Evolutionary conservation across 1,284 basidiomycete species (phyloP).

Genomic region (Pseudozyma tsukubaensis): DNA sequence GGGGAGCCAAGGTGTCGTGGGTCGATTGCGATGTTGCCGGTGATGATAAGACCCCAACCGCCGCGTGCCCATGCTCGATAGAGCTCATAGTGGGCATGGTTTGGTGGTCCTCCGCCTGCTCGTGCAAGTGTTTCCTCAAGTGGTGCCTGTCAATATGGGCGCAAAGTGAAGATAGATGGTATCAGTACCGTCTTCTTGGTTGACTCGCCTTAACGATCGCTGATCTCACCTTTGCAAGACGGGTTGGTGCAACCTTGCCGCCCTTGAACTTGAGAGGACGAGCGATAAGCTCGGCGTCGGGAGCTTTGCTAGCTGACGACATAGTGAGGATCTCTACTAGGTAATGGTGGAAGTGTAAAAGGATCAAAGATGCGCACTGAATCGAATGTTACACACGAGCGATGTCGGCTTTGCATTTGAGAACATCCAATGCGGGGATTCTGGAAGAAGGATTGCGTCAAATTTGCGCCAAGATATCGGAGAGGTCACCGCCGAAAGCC

Average conservation of each 20-base stretch:
- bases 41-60: constrained; percentile 88
- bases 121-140: constrained; percentile 62
- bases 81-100: constrained; percentile 74
- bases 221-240: constrained; percentile 72
- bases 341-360: constrained; percentile 7
- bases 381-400: not conserved
- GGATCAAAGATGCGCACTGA: too few relatives aligned
- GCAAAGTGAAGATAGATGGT: not conserved
- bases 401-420: constrained; percentile 2
- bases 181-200: not conserved
- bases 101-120: constrained; percentile 59
- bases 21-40: constrained; percentile 86
- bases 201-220: not conserved
- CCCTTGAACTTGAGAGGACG: constrained; percentile 74
- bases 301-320: constrained; percentile 12
- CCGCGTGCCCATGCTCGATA: constrained; percentile 82
- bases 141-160: constrained; percentile 41
- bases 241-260: constrained; percentile 71
- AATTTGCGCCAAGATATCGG: constrained; percentile 3
- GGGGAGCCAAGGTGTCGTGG: constrained; percentile 80
- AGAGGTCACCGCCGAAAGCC: too few relatives aligned
- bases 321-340: not conserved
- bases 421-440: not conserved
- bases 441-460: not conserved
- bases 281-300: constrained; percentile 66